A percentile compares a stretch with the other conserved stretches of the same genome.
Conservation (phyloP, 148 eudicot genomes). For the Nepenthes gracilis region DNA sequence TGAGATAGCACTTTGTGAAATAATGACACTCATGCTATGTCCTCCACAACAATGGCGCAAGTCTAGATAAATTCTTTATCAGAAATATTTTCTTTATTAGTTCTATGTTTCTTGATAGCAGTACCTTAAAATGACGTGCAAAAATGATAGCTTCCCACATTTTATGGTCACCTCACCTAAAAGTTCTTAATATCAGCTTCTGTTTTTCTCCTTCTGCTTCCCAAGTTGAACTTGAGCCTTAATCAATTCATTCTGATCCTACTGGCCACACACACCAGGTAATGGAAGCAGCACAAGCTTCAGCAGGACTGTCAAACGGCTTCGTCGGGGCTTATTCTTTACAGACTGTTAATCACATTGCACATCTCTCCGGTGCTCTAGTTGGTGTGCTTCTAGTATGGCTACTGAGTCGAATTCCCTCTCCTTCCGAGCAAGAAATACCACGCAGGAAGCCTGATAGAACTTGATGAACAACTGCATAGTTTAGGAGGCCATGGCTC, state of each 20-base stretch:
- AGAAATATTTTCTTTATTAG: too few species aligned
- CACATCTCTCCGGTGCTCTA: conserved; percentile 83
- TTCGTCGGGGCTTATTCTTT: conserved; percentile 23
- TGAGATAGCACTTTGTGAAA: too few species aligned
- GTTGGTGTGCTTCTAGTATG: conserved; percentile 63
- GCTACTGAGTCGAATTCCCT: conserved; percentile 41
- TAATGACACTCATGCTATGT: too few species aligned
- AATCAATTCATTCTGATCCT: not conserved
- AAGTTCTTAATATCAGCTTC: not conserved
- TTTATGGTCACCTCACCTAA: too few species aligned
- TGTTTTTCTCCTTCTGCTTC: not conserved
- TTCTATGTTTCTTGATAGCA: too few species aligned
- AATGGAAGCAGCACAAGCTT: conserved; percentile 91
- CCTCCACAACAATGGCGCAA: too few species aligned
- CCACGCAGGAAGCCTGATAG: conserved; percentile 9
- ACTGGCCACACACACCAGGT: conserved; percentile 29
- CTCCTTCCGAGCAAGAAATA: conserved; percentile 21
- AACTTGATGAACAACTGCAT: not conserved
- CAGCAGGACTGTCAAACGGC: conserved; percentile 51
- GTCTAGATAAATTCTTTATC: too few species aligned
- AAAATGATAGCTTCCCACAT: too few species aligned
- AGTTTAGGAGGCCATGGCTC: not conserved
- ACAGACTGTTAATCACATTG: conserved; percentile 64
- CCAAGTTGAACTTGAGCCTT: not conserved
- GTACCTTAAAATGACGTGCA: too few species aligned